Conservation (phyloP, 495 filamentous ascomycete species). For the Penicillium pancosmium region DNA sequence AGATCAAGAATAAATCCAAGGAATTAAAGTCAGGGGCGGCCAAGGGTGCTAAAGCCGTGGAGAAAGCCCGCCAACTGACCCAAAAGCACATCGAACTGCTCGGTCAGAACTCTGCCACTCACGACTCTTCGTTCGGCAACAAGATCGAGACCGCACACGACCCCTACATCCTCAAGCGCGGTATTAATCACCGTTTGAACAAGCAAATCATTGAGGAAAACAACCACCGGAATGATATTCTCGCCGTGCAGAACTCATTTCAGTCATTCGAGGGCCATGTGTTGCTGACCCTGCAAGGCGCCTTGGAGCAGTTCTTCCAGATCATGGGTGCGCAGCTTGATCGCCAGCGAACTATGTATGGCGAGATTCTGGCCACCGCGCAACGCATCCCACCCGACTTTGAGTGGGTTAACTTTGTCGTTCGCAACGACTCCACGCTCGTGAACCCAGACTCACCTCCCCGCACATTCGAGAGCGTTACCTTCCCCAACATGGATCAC, state of each 20-base stretch:
- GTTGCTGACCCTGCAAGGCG: constrained; percentile 77
- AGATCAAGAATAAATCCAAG: constrained; percentile 94
- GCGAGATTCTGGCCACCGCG: constrained; percentile 75
- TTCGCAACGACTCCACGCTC: constrained; percentile 68
- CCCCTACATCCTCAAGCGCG: constrained; percentile 84
- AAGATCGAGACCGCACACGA: constrained; percentile 72
- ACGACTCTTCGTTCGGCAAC: constrained; percentile 66
- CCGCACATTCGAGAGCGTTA: constrained; percentile 68
- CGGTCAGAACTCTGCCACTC: constrained; percentile 75
- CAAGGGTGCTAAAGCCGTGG: constrained; percentile 85
- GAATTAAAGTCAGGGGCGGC: constrained; percentile 81
- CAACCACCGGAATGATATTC: constrained; percentile 85
- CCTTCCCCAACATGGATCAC: constrained; percentile 89
- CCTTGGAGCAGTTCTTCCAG: constrained; percentile 77
- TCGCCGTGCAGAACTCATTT: constrained; percentile 87
- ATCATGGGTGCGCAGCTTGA: constrained; percentile 80
- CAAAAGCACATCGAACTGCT: constrained; percentile 97
- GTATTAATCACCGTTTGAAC: constrained; percentile 78
- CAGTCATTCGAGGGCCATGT: constrained; percentile 86
- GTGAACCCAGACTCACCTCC: constrained; percentile 76
- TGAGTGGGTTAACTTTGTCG: constrained; percentile 85
- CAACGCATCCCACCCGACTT: constrained; percentile 87
- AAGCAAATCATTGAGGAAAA: constrained; percentile 95
- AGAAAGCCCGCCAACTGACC: constrained; percentile 81
- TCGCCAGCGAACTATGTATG: constrained; percentile 74